Evolutionary conservation across 2,329 filamentous ascomycete genomes (phyloP).

Genomic region (Furcasterigmium furcatum): DNA sequence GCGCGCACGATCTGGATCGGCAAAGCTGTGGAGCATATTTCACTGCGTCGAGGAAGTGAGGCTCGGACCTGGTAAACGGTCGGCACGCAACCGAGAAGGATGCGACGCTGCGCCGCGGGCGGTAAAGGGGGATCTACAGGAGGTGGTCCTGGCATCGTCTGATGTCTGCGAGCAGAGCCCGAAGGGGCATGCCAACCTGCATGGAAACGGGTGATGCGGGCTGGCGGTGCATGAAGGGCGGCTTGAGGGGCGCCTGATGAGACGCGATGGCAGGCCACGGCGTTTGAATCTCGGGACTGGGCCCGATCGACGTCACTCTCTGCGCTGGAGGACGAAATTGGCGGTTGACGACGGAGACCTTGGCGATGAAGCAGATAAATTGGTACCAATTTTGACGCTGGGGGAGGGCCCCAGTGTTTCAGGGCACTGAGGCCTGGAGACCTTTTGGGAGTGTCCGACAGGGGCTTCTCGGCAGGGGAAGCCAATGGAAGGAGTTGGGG

Average conservation of each 20-base stretch:
- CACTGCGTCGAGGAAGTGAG: no score
- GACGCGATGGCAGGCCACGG: neutral
- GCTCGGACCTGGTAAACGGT: no score
- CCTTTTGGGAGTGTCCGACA: no score
- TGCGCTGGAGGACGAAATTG: neutral
- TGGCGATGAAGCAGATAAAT: neutral
- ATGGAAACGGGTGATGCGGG: neutral
- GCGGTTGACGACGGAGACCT: neutral
- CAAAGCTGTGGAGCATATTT: no score
- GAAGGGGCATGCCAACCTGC: no score
- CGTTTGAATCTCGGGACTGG: no score
- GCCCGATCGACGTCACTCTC: conserved; percentile 2
- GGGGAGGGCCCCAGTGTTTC: neutral
- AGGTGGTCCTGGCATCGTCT: neutral
- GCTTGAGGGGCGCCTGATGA: neutral
- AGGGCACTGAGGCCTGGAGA: neutral
- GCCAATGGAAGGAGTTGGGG: neutral
- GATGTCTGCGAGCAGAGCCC: neutral
- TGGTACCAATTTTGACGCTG: neutral
- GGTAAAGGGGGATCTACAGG: neutral
- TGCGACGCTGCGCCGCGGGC: neutral
- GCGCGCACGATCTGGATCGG: no score
- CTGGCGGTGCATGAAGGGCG: neutral
- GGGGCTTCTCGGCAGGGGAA: neutral
- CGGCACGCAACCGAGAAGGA: no score